Conservation (phyloP, 805 yeast genomes). For the Blastobotrys attinorum region DNA sequence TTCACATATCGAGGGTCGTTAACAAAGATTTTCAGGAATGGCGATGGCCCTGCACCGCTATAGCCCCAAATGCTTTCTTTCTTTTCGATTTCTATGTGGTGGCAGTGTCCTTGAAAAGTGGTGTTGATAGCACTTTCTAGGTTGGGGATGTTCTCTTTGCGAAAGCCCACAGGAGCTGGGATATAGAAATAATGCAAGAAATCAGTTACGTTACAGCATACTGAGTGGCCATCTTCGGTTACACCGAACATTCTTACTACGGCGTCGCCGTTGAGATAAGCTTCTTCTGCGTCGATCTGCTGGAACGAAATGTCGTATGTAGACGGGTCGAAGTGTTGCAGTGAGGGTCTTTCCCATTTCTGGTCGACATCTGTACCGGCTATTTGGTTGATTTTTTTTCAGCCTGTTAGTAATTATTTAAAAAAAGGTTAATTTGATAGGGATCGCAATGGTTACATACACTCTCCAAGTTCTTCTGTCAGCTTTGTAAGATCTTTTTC, state of each 20-base stretch:
- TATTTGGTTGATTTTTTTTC: no score
- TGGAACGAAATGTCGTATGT: constrained; percentile 46
- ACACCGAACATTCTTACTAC: constrained; percentile 85
- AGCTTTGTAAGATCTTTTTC: constrained; percentile 45
- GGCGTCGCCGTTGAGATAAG: constrained; percentile 45
- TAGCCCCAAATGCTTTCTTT: constrained; percentile 95
- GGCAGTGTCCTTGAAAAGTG: constrained; percentile 44
- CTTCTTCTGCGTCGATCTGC: constrained; percentile 92
- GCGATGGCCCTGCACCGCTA: constrained; percentile 65
- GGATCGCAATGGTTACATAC: neutral
- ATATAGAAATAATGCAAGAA: constrained; percentile 86
- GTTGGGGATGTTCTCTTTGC: constrained; percentile 40
- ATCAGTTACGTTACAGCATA: constrained; percentile 82
- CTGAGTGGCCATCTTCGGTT: constrained; percentile 77
- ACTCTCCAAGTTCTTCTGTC: constrained; percentile 31
- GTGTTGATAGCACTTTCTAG: constrained; percentile 8
- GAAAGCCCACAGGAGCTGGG: constrained; percentile 79
- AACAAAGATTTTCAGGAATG: constrained; percentile 69
- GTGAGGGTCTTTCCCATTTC: constrained; percentile 49
- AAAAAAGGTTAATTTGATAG: neutral
- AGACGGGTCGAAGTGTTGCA: constrained; percentile 32
- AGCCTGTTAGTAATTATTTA: neutral
- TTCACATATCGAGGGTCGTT: constrained; percentile 60
- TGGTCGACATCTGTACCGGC: constrained; percentile 25
- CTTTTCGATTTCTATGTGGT: constrained; percentile 52